Base-by-base conservation (phyloP, 2,329 filamentous ascomycete genomes). In the Pleoardoris graminearum region DNA sequence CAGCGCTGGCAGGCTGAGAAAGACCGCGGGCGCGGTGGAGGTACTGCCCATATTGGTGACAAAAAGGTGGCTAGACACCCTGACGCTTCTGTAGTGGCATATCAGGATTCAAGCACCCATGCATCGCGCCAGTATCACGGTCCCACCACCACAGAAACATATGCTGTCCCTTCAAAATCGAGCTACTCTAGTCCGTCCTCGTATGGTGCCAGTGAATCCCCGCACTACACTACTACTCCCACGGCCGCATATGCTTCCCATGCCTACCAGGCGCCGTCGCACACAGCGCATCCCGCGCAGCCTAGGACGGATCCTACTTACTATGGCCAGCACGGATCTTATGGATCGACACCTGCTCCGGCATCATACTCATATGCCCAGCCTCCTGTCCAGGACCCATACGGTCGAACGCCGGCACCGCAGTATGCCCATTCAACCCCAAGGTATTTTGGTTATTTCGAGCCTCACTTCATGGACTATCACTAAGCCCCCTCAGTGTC, bases 31-130 rank as follows among this genome's bases (percentile, higher is more conserved):
- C 58, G 63, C 37, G 43, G 48, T 35, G 53, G 53, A 51, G 77
- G 78, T 79, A 80, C 75, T 71, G 70, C 71, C 70, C 70, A 70
- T 58, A 62, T 65, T 66, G 66, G 66, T 63, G 66, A 68, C 66
- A 65, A 65, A 56, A 71, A 70, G 70, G 69, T 75, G 70, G 73
- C 73, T 62, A 73, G 69, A 75, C 70, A 67, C 67, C 76, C 69
- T 79, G 73, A 76, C 75, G 70, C 67, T 66, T 67, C 62, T 73
- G 63, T 71, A 77, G 75, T 71, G 61, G 63, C 69, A 63, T 74
- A 77, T 62, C 66, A 75, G 68, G 71, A 77, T 56, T 75, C 75
- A 50, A 67, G 68, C 60, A 72, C 74, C 60, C 73, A 76, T 64
- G 69, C 70, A 60, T 71, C 74, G 56, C 68, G 75, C 61, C 74